phyloP scores from a whole-genome alignment of 768 basidiomycete genomes.

The Amanita pallidorosea region DNA sequence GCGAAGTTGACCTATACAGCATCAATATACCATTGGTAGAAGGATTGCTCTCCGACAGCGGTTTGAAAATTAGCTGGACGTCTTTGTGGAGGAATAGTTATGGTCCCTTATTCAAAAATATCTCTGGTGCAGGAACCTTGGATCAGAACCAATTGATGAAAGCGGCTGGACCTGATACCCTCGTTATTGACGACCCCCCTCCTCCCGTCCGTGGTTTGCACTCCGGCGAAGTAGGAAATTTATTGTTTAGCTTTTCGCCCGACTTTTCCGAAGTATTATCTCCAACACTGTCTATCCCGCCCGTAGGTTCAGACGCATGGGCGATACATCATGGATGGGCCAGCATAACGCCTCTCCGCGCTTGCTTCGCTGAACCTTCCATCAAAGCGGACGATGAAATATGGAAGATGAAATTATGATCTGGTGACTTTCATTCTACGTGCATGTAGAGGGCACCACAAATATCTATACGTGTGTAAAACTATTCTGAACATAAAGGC shows the following conservation, averaged over 20 bases:
- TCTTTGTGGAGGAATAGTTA: constrained; percentile 81
- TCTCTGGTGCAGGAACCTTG: constrained; percentile 13
- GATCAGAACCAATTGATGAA: constrained; percentile 14
- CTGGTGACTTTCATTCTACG: constrained; percentile 6
- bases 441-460: no score
- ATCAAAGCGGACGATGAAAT: constrained; percentile 28
- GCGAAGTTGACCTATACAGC: constrained; percentile 74
- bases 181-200: constrained; percentile 12
- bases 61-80: constrained; percentile 70
- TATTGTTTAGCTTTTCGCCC: constrained; percentile 66
- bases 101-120: constrained; percentile 62
- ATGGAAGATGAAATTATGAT: constrained; percentile 48
- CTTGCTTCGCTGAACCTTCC: constrained; percentile 61
- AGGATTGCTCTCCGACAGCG: constrained; percentile 44
- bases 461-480: no score
- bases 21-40: constrained; percentile 83
- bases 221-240: constrained; percentile 17
- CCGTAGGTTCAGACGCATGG: constrained; percentile 76
- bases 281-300: constrained; percentile 47
- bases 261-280: constrained; percentile 60
- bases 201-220: constrained; percentile 5
- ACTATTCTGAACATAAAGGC: no score
- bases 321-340: constrained; percentile 60
- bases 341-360: constrained; percentile 70
- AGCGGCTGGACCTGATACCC: constrained; percentile 34